Evolutionary conservation across 1,284 basidiomycete species (phyloP).

Genomic region (Moniliella sp.): DNA sequence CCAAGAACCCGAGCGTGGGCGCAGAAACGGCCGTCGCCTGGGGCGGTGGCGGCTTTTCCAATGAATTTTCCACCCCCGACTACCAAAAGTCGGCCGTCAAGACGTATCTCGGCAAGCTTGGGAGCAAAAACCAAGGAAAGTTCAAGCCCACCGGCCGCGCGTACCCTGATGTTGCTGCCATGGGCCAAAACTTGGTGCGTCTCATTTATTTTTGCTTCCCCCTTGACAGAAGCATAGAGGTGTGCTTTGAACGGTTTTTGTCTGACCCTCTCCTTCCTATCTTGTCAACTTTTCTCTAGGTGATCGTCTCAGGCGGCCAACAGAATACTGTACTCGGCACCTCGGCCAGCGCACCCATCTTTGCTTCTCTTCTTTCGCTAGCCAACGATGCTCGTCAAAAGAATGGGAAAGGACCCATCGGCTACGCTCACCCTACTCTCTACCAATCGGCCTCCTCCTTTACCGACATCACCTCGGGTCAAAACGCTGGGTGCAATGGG

Average conservation of each 20-base stretch:
- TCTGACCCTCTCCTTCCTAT: no score
- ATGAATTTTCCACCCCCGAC: slow-evolving; percentile 1
- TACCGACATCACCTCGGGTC: no score
- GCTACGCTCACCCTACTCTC: slow-evolving; percentile 3
- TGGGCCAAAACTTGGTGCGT: no score
- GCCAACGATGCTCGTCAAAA: slow-evolving; percentile 4
- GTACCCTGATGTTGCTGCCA: slow-evolving; percentile 5
- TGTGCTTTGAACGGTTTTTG: no score
- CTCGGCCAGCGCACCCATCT: slow-evolving; percentile 3
- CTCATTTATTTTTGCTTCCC: no score
- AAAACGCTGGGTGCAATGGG: no score
- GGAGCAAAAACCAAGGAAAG: slow-evolving; percentile 1
- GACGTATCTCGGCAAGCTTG: not conserved
- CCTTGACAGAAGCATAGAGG: no score
- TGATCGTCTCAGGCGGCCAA: not conserved
- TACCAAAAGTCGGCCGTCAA: slow-evolving; percentile 1
- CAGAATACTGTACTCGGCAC: slow-evolving; percentile 3
- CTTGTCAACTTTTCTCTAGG: no score
- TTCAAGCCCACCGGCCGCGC: slow-evolving; percentile 4
- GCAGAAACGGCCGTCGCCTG: not conserved
- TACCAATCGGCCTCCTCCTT: no score
- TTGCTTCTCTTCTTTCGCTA: slow-evolving; percentile 3
- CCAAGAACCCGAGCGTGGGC: slow-evolving; percentile 1
- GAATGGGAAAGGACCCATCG: slow-evolving; percentile 4
- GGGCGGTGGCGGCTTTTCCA: slow-evolving; percentile 2